These are phyloP conservation scores for Wallacemonas sp. DNA, from an alignment of 208 protist species.

Conservation along the genomic window DNA sequence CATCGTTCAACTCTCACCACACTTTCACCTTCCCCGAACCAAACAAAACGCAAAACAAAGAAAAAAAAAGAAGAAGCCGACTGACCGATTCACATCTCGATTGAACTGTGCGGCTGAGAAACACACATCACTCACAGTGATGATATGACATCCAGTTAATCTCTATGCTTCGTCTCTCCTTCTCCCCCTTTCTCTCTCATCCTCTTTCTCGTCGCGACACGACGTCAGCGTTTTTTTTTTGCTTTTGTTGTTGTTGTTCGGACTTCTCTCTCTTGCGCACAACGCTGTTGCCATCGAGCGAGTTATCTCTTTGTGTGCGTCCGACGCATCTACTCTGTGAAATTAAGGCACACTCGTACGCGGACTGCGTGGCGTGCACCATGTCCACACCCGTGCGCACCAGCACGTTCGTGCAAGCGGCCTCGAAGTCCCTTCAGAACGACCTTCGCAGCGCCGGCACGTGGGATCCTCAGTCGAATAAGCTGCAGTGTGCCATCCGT, in stretches of 20 bases:
- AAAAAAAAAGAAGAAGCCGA: too few relatives aligned
- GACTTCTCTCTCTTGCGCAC: not conserved
- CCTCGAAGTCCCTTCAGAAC: slow-evolving; percentile 30
- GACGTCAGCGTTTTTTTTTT: not conserved
- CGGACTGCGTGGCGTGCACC: too few relatives aligned
- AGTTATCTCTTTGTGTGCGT: not conserved
- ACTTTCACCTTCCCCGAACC: too few relatives aligned
- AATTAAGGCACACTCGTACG: too few relatives aligned
- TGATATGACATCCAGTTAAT: too few relatives aligned
- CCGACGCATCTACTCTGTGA: not conserved
- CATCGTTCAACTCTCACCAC: too few relatives aligned
- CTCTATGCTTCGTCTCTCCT: slow-evolving; percentile 8
- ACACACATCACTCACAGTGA: too few relatives aligned
- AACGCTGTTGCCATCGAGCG: not conserved
- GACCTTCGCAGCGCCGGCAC: slow-evolving; percentile 39
- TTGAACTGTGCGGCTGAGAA: too few relatives aligned
- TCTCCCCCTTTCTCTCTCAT: slow-evolving; percentile 5
- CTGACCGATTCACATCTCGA: too few relatives aligned
- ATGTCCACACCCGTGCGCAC: not conserved
- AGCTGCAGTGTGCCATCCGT: slow-evolving; percentile 64
- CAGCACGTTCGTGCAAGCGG: slow-evolving; percentile 28
- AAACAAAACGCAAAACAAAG: too few relatives aligned
- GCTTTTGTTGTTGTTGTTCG: not conserved
- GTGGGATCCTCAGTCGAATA: slow-evolving; percentile 67
- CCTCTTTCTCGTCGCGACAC: not conserved